Evolutionary conservation across 2,329 filamentous ascomycete genomes (phyloP).

Genomic region (Diaporthe eres): DNA sequence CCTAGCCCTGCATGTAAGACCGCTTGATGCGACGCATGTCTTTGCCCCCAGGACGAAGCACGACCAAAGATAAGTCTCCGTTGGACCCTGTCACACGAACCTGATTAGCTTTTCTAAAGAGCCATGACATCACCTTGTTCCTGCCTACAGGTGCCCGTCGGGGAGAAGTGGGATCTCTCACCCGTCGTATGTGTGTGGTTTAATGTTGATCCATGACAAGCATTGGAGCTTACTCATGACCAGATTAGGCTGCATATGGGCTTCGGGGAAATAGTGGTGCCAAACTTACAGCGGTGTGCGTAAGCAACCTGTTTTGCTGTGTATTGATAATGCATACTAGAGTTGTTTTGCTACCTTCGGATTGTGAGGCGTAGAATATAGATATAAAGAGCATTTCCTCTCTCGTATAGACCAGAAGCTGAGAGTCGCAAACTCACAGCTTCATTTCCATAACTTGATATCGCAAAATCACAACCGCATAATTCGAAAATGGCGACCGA

Average conservation of each 20-base stretch:
- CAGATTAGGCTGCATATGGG: not conserved
- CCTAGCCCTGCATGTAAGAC: not conserved
- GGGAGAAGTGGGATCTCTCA: not conserved
- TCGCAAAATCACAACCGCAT: accelerated
- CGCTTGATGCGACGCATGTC: not conserved
- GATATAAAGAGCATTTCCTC: not conserved
- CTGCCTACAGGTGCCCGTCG: not conserved
- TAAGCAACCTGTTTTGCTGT: not conserved
- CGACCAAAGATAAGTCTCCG: not conserved
- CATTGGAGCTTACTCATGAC: slow-evolving; percentile 10
- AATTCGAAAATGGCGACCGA: slow-evolving; percentile 42
- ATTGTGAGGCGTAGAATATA: not conserved
- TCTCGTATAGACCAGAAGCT: accelerated
- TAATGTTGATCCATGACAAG: not conserved
- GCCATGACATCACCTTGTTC: not conserved
- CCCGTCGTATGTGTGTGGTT: not conserved
- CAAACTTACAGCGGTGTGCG: not conserved
- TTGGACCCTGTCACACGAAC: not conserved
- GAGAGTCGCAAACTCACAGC: not conserved
- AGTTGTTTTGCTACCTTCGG: not conserved
- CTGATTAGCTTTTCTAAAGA: not conserved
- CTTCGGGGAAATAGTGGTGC: not conserved
- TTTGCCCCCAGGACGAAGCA: not conserved
- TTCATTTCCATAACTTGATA: not conserved
- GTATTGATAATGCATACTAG: not conserved